Evolutionary conservation across 1,284 basidiomycete species (phyloP).

Genomic region (Xerocomus nothofagi): DNA sequence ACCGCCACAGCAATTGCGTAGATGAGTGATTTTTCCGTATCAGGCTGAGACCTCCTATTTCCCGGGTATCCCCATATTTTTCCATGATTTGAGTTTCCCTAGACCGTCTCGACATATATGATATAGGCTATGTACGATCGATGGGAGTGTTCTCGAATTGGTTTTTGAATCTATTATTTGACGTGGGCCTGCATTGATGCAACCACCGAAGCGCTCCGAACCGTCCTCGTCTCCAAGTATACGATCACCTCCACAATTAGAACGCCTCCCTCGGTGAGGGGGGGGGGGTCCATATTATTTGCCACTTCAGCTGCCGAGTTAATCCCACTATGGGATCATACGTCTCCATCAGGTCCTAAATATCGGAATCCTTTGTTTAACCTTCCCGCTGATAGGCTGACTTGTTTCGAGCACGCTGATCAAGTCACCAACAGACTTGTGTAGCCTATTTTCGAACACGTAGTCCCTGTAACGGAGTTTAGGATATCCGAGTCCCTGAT

Average conservation of each 20-base stretch:
- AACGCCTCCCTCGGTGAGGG: background rate
- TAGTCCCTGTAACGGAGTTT: slow-evolving; percentile 4
- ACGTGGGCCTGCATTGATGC: background rate
- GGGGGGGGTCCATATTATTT: background rate
- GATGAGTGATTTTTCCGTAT: slow-evolving; percentile 9
- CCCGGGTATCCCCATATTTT: slow-evolving; percentile 7
- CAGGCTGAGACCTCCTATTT: background rate
- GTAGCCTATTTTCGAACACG: slow-evolving; percentile 2
- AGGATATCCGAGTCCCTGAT: background rate
- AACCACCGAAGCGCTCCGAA: background rate
- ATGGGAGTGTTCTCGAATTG: slow-evolving; percentile 3
- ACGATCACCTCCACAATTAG: slow-evolving; percentile 9
- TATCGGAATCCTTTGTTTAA: background rate
- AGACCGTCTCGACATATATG: background rate
- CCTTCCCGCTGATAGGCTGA: background rate
- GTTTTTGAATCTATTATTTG: slow-evolving; percentile 5
- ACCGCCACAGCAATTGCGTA: slow-evolving; percentile 9
- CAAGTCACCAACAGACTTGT: slow-evolving; percentile 4
- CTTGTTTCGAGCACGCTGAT: slow-evolving; percentile 5
- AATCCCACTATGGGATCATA: background rate
- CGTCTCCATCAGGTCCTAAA: background rate
- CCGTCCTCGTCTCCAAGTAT: background rate
- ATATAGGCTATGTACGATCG: slow-evolving; percentile 15
- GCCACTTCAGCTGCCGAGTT: background rate
- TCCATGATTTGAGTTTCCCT: slow-evolving; percentile 10